Base-by-base conservation (phyloP, 495 filamentous ascomycete genomes). In the Trichoderma orchidacearum region DNA sequence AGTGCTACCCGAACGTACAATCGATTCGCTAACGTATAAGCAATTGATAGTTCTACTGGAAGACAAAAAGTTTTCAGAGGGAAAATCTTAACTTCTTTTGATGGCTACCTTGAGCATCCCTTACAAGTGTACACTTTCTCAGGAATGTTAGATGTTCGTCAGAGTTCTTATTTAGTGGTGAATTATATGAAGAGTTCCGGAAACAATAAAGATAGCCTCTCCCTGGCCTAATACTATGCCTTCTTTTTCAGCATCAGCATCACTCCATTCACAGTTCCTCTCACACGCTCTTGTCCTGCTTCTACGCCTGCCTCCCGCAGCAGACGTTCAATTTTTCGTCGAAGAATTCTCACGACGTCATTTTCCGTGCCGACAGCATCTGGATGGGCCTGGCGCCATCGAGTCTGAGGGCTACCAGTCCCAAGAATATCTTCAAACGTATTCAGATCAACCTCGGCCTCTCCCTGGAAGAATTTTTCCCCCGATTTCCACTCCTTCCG, bases 371-470 rank as follows among this genome's bases (percentile, higher is more conserved):
- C 63, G 1, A 50, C 63, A 12, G 11, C 13, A n/a, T 58, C 53
- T 1, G 63, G 63, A 36, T 82, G 64, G 0, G 74, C 76, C 59
- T 79, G 62, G 30, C 74, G 62, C 79, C 78, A 81, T 36, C 77
- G 58, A 0, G 68, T 72, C 8, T 79, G 68, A 12, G 68, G 62
- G 57, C 78, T 80, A 6, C 52, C 56, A 3, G 75, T 78, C 7
- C 56, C 59, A 12, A 76, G 13, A 0, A 67, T 55, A 56, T 54
- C 64, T 63, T 75, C 70, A 5, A 58, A 50, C 30, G 62, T 57
- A 2, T 57, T 38, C 35, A 25, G 57, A 5, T 53, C 56, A 36
- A 63, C 53, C 6, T 55, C 50, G 36, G 17, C 62, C 63, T 34
- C 64, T 62, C 27, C 66, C 57, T 29, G 63, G 53, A n/a, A 64